Base-by-base conservation (phyloP, 306 rosid species). In the Oemleria cerasiformis region DNA sequence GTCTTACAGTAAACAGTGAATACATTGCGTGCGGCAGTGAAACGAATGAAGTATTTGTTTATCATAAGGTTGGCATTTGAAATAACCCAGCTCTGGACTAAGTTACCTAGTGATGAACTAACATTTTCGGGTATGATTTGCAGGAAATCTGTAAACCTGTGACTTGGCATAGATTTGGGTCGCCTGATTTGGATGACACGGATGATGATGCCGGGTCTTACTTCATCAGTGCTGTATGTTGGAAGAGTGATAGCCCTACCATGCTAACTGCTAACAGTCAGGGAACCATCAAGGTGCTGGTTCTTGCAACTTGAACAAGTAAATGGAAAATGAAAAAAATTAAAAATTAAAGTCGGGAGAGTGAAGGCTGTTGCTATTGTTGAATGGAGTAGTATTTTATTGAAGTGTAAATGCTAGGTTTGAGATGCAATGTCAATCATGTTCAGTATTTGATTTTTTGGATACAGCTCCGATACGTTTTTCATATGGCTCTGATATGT, bases 11-110 rank as follows among this genome's bases (percentile, higher is more conserved):
- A 30, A 95, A 86, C 72, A 89, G 84, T 6, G 96, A 89, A 59
- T 95, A 88, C 88, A 84, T 95, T 78, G 92, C 97, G 15, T 95
- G 99, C 38, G 99, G 99, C 79, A 95, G 99, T 57, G 97, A 95
- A 83, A 84, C 99, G 30, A 95, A 95, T 54, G 99, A 91, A 84
- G 96, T 95, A 60, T 95, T 78, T 68, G 96, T 91, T 72, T 95
- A 95, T 88, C 99, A 95, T 71, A 95, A 95, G 96, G 99, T 95
- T 65, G 53, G 49, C 23, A 36, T 77, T 75, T 16, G 20, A 64
- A 75, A 49, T 55, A 61, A 12, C 8, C 19, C 19, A 4, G 63
- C 65, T 65, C 65, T 68, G 23, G 15, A 13, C 21, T 55, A 13
- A 30, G 41, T 57, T 56, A 39, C 59, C 54, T 41, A 25, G 56